Base-by-base conservation (phyloP, 306 rosid species). In the Hippophae rhamnoides region DNA sequence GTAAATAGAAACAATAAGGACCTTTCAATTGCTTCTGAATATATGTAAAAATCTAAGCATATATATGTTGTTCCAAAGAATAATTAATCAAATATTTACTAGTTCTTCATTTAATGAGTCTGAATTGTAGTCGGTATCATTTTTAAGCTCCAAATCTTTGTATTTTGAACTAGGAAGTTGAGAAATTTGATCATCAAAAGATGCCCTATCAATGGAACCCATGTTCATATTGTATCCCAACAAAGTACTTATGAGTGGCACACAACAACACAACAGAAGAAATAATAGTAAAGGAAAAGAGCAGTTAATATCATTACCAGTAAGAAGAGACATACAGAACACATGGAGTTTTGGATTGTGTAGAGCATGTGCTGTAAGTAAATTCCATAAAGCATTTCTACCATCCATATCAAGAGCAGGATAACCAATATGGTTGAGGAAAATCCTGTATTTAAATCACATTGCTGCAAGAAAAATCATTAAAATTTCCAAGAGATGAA, bases 261-360 rank as follows among this genome's bases (percentile, higher is more conserved):
- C 98, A 70, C 82, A 92, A 58, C 98, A 92, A 49, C 98, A 92
- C 5, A 92, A 71, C 50, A 92, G 59, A 11, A 92, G 72, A 72
- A 92, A 92, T 65, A 92, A 77, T 2, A 88, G 87, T 82, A 92
- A 92, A 43, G 99, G 99, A 69, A 88, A 92, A 6, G 99, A 92
- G 83, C 88, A 92, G 75, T 89, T 66, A 38, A 88, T 73, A 50
- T 95, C 99, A 78, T 92, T 92, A 95, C 96, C 88, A 56, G 89
- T 80, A 56, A 92, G 87, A 46, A 92, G 72, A 52, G 81, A 61
- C 80, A 88, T 70, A 67, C 96, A 83, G 31, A 92, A 89, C 41
- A 87, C 86, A 49, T 92, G 83, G 41, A 92, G 95, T 52, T 77
- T 92, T 6, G 98, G 96, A 48, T 18, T 18, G 23, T 18, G 23